phyloP scores from a whole-genome alignment of 108 stramenopile genomes.

The Thalassiosira profunda region DNA sequence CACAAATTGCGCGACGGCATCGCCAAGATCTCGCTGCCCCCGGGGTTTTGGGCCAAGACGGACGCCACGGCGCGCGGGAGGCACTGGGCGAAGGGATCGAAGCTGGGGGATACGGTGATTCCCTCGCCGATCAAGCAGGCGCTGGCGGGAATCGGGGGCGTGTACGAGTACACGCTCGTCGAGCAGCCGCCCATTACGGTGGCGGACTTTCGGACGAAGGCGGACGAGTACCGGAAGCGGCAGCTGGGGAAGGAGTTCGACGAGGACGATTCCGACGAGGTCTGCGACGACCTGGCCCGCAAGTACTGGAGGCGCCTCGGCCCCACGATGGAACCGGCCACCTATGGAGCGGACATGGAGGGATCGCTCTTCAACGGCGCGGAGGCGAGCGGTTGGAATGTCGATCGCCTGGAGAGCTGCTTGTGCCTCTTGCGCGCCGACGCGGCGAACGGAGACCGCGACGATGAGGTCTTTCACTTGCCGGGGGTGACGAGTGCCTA shows the following conservation, averaged over 20 bases:
- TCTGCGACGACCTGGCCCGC: constrained; percentile 76
- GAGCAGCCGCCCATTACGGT: constrained; percentile 63
- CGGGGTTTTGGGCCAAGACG: constrained; percentile 62
- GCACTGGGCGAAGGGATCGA: constrained; percentile 78
- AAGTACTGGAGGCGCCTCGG: constrained; percentile 95
- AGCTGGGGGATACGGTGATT: constrained; percentile 74
- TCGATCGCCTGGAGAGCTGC: constrained; percentile 68
- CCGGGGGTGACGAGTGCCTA: constrained; percentile 92
- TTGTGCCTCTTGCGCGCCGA: constrained; percentile 48
- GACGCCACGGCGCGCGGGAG: constrained; percentile 80
- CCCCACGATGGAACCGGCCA: constrained; percentile 89
- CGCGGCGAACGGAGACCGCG: constrained; percentile 30
- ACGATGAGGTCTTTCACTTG: constrained; percentile 56
- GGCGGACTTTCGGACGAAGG: constrained; percentile 71
- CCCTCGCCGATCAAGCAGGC: constrained; percentile 80
- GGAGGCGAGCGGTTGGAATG: constrained; percentile 88
- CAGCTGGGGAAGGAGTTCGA: constrained; percentile 62
- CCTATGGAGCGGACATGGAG: constrained; percentile 96
- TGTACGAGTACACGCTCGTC: constrained; percentile 86
- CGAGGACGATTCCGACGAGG: constrained; percentile 37
- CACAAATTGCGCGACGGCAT: constrained; percentile 63
- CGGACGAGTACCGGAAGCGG: constrained; percentile 75
- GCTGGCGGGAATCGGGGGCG: constrained; percentile 82
- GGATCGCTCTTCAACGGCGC: constrained; percentile 91
- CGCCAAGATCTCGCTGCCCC: constrained; percentile 76